A percentile compares a stretch with the other conserved stretches of the same genome.
phyloP scores from a whole-genome alignment of 768 basidiomycete genomes.

The Boletus barrowsii region DNA sequence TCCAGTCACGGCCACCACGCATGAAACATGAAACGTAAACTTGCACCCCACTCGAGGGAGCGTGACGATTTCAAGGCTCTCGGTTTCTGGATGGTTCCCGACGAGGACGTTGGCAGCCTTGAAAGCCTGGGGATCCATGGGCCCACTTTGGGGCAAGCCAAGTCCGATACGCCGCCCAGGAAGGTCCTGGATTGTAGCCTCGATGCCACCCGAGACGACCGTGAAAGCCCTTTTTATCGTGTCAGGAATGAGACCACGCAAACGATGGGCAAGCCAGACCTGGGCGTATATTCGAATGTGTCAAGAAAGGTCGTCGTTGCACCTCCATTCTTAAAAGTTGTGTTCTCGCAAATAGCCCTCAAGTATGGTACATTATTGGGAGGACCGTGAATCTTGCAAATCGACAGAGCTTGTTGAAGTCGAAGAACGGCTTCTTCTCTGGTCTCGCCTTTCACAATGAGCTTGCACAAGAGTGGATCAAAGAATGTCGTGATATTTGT shows the following conservation, averaged over 20 bases:
- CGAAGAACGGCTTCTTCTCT: constrained; percentile 45
- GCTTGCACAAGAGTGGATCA: constrained; percentile 59
- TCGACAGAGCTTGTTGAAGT: constrained; percentile 38
- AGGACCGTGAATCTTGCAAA: constrained; percentile 50
- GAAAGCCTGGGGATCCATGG: constrained; percentile 61
- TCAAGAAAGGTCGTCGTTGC: constrained; percentile 51
- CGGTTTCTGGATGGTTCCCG: constrained; percentile 47
- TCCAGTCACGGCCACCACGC: constrained; percentile 57
- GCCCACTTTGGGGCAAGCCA: constrained; percentile 62
- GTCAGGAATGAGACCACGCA: neutral
- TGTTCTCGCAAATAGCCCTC: constrained; percentile 39
- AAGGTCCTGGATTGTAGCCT: constrained; percentile 56
- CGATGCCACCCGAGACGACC: constrained; percentile 52
- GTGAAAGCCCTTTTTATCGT: constrained; percentile 42
- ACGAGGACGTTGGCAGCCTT: constrained; percentile 55
- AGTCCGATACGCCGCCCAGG: constrained; percentile 50
- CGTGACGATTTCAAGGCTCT: constrained; percentile 55
- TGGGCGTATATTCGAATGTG: constrained; percentile 39
- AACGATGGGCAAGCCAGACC: constrained; percentile 26
- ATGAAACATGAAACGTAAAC: constrained; percentile 46
- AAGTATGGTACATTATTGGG: constrained; percentile 59
- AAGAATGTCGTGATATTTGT: constrained; percentile 51
- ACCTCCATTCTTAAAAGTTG: constrained; percentile 39
- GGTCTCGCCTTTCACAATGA: constrained; percentile 49
- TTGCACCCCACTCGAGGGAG: constrained; percentile 43